Evolutionary conservation across 257 asterid species (phyloP).

Genomic region (Vinca minor): DNA sequence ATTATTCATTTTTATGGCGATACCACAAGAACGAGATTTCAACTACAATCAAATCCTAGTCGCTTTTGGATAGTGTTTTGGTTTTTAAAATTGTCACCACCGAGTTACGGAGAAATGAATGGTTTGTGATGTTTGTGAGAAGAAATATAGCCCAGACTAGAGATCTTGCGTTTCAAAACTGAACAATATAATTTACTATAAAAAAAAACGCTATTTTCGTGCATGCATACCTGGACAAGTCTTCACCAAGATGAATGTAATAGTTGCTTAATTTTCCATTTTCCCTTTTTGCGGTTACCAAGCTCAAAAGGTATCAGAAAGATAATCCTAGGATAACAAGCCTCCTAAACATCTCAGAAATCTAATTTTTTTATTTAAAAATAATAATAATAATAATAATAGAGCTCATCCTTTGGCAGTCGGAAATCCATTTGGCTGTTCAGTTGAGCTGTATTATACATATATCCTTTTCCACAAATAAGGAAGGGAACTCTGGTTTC

Average conservation of each 20-base stretch:
- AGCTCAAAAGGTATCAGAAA: background rate
- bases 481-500: background rate
- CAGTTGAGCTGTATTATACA: background rate
- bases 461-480: background rate
- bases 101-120: too few relatives aligned
- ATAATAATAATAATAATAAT: too few relatives aligned
- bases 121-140: too few relatives aligned
- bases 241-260: background rate
- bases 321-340: background rate
- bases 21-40: background rate
- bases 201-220: too few relatives aligned
- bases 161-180: too few relatives aligned
- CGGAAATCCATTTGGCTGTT: background rate
- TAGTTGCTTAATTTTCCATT: background rate
- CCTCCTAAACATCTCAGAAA: background rate
- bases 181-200: too few relatives aligned
- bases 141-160: too few relatives aligned
- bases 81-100: too few relatives aligned
- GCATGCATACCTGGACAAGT: background rate
- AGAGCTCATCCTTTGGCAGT: background rate
- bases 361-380: too few relatives aligned
- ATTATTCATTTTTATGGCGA: background rate
- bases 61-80: too few relatives aligned
- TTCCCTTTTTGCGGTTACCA: background rate
- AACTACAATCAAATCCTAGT: too few relatives aligned